These are phyloP conservation scores for Tephrocybe sp. DNA, from an alignment of 768 basidiomycete species.

Conservation along the genomic window DNA sequence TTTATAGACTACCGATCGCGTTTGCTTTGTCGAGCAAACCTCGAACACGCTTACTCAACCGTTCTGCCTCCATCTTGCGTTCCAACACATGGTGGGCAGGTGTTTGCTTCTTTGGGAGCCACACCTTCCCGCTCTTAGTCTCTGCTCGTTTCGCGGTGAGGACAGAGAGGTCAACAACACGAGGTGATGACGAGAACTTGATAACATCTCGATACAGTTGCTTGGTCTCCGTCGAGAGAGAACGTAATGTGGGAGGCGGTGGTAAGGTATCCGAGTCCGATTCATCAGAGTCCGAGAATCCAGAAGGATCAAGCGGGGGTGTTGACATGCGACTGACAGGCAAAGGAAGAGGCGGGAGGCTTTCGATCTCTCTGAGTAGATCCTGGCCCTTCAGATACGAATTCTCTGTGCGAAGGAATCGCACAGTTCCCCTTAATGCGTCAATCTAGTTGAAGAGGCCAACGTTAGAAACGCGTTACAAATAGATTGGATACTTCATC, in stretches of 20 bases:
- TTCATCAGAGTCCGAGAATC: constrained; percentile 67
- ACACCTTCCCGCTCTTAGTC: constrained; percentile 53
- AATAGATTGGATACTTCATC: constrained; percentile 10
- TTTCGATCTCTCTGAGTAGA: constrained; percentile 77
- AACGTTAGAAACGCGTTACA: constrained; percentile 4
- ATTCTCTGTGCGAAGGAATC: constrained; percentile 93
- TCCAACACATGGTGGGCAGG: constrained; percentile 83
- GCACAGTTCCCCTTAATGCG: constrained; percentile 85
- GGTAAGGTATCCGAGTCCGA: constrained; percentile 45
- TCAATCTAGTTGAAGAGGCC: constrained; percentile 58
- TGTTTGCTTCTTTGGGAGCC: constrained; percentile 79
- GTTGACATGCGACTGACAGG: constrained; percentile 52
- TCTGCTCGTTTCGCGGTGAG: constrained; percentile 53
- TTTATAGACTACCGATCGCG: constrained; percentile 30
- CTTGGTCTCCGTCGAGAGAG: constrained; percentile 81
- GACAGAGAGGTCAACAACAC: constrained; percentile 81
- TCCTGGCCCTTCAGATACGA: constrained; percentile 92
- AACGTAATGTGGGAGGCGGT: constrained; percentile 55
- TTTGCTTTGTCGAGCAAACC: constrained; percentile 70
- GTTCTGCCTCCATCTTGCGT: constrained; percentile 74
- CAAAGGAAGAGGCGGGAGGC: constrained; percentile 65
- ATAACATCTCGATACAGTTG: constrained; percentile 88
- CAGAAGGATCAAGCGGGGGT: constrained; percentile 67
- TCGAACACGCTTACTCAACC: constrained; percentile 65
- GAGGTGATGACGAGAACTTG: constrained; percentile 76